Evolutionary conservation across 2,329 filamentous ascomycete genomes (phyloP).

Genomic region (Phaeomoniella chlamydospora): DNA sequence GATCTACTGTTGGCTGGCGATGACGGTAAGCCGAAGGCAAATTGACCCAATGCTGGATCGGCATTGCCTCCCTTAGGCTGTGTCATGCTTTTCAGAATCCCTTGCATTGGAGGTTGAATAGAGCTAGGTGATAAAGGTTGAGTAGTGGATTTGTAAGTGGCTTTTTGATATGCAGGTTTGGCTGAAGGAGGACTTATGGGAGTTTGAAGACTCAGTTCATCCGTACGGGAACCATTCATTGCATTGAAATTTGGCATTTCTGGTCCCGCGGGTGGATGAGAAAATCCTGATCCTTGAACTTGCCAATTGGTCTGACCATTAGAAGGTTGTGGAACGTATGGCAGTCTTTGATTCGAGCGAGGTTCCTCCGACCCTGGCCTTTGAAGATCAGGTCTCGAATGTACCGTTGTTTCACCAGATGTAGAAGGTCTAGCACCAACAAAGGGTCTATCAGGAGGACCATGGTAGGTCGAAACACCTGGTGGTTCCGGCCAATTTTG

Average conservation of each 20-base stretch:
- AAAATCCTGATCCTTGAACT: background rate
- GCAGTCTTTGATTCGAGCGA: background rate
- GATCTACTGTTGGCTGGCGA: constrained; percentile 2
- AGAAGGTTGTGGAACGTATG: background rate
- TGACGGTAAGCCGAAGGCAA: constrained; percentile 58
- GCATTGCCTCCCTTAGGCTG: constrained; percentile 18
- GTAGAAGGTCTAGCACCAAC: background rate
- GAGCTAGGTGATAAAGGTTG: constrained; percentile 7
- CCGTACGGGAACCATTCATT: constrained; percentile 22
- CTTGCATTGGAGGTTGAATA: constrained; percentile 13
- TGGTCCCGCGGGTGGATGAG: constrained; percentile 10
- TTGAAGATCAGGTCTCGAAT: too few species aligned
- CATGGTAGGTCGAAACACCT: background rate
- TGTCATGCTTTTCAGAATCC: constrained; percentile 28
- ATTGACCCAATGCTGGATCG: constrained; percentile 35
- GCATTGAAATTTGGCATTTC: constrained; percentile 53
- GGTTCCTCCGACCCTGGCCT: background rate
- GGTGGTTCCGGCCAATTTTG: background rate
- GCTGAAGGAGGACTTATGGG: constrained; percentile 12
- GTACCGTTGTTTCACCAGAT: too few species aligned
- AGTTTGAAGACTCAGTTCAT: constrained; percentile 17
- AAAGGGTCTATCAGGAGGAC: background rate
- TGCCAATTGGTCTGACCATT: background rate
- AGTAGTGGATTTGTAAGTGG: constrained; percentile 10
- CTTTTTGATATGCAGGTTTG: constrained; percentile 14